Conservation (phyloP, 164 flowering plant species). For the Annona cherimola region DNA sequence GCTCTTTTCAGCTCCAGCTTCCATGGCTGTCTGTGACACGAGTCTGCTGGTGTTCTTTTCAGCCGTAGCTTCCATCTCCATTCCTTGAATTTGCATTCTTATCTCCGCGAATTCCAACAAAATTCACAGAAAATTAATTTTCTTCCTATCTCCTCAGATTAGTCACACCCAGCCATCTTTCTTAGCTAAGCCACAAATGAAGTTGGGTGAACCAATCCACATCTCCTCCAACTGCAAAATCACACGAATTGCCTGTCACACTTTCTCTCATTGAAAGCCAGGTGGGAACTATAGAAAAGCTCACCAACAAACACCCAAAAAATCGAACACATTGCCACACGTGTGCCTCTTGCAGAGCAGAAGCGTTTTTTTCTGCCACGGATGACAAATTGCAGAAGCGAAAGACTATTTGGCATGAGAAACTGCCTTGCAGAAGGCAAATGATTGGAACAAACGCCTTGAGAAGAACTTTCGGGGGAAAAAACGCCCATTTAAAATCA, state of each 20-base stretch:
- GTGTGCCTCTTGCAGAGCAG: neutral
- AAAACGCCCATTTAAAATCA: neutral
- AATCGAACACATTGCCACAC: neutral
- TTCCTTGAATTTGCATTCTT: slow-evolving; percentile 1
- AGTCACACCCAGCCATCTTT: neutral
- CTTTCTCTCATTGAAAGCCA: neutral
- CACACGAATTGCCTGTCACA: neutral
- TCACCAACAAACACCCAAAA: neutral
- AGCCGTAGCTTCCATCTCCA: slow-evolving; percentile 4
- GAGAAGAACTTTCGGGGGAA: neutral
- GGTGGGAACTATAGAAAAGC: neutral
- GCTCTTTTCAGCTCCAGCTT: slow-evolving; percentile 30
- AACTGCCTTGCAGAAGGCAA: neutral
- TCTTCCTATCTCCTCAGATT: neutral
- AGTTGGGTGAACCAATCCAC: neutral
- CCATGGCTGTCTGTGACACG: slow-evolving; percentile 63
- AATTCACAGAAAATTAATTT: neutral
- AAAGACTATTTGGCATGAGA: too few species aligned
- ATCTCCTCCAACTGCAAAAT: slow-evolving; percentile 9
- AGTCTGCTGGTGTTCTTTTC: slow-evolving; percentile 63
- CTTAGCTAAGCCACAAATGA: neutral
- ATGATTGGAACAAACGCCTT: neutral
- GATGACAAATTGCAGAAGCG: neutral
- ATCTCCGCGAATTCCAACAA: slow-evolving; percentile 3
- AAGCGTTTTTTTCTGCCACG: too few species aligned